Conservation (phyloP, 805 yeast genomes). For the Suhomyces kilbournensis region DNA sequence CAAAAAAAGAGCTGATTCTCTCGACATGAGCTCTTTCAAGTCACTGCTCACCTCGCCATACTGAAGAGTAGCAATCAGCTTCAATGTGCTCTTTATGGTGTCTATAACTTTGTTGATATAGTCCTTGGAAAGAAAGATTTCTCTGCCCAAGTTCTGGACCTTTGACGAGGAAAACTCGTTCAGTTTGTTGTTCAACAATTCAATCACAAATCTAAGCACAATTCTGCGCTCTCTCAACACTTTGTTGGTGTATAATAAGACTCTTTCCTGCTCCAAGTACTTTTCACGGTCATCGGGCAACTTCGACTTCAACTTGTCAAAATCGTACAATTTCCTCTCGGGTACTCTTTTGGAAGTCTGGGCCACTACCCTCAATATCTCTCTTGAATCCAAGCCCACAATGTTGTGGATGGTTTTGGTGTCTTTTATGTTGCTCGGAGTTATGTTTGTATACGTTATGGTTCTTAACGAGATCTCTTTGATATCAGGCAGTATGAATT, state of each 20-base stretch:
- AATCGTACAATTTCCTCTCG: constrained; percentile 22
- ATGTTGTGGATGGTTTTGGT: constrained; percentile 40
- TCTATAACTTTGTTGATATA: constrained; percentile 22
- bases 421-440: constrained; percentile 30
- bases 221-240: constrained; percentile 52
- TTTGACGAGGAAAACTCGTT: constrained; percentile 19
- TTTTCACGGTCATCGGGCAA: constrained; percentile 37
- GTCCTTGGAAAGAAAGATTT: constrained; percentile 31
- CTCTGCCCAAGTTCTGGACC: constrained; percentile 37
- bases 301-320: constrained; percentile 25
- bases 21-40: constrained; percentile 18
- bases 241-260: constrained; percentile 33
- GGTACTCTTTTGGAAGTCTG: constrained; percentile 40
- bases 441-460: constrained; percentile 33
- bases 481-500: constrained; percentile 3
- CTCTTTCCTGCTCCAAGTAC: constrained; percentile 24
- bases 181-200: constrained; percentile 19
- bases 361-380: constrained; percentile 47
- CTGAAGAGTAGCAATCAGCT: constrained; percentile 7
- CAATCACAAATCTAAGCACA: constrained; percentile 41
- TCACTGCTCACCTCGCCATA: constrained; percentile 13
- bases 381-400: constrained; percentile 41
- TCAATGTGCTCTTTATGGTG: constrained; percentile 3
- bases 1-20: constrained; percentile 32
- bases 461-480: constrained; percentile 42